Percentiles rank a stretch among this genome's conserved stretches.
These are phyloP conservation scores for Lasiodiplodia sp. DNA, from an alignment of 2,329 filamentous ascomycete species.

Conservation along the genomic window DNA sequence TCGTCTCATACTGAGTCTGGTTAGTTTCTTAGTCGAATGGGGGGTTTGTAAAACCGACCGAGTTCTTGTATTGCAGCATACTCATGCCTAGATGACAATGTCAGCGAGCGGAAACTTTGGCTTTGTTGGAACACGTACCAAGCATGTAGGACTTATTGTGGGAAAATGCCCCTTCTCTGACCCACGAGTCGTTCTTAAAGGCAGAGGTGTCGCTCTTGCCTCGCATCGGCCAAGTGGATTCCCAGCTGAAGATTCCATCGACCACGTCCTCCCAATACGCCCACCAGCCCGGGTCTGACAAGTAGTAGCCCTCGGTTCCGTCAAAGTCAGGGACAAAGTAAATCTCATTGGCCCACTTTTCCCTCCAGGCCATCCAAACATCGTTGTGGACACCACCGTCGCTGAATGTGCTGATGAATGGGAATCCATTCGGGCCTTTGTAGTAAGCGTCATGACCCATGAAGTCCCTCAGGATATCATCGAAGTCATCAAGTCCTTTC, in stretches of 20 bases:
- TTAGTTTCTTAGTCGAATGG: no score
- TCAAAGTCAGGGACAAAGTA: constrained; percentile 47
- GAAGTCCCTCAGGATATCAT: background rate
- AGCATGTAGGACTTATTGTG: constrained; percentile 42
- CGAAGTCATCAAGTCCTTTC: constrained; percentile 29
- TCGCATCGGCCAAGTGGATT: constrained; percentile 44
- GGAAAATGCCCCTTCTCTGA: constrained; percentile 35
- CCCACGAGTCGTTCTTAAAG: constrained; percentile 37
- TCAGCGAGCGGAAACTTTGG: background rate
- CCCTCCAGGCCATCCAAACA: background rate
- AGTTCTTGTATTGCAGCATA: constrained; percentile 44
- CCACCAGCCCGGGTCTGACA: constrained; percentile 38
- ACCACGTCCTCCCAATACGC: constrained; percentile 41
- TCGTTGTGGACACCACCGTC: background rate
- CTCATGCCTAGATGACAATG: background rate
- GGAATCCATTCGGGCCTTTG: background rate
- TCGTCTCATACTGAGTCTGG: constrained; percentile 29
- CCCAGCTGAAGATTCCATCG: constrained; percentile 50
- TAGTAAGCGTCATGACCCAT: constrained; percentile 6
- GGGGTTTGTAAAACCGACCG: background rate
- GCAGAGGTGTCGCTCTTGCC: constrained; percentile 35
- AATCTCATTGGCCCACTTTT: background rate
- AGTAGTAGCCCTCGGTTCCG: constrained; percentile 42
- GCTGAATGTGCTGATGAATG: background rate
- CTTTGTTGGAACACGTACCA: no score